Evolutionary conservation across 352 stramenopile genomes (phyloP).

Genomic region (Thalassiosira hispida): DNA sequence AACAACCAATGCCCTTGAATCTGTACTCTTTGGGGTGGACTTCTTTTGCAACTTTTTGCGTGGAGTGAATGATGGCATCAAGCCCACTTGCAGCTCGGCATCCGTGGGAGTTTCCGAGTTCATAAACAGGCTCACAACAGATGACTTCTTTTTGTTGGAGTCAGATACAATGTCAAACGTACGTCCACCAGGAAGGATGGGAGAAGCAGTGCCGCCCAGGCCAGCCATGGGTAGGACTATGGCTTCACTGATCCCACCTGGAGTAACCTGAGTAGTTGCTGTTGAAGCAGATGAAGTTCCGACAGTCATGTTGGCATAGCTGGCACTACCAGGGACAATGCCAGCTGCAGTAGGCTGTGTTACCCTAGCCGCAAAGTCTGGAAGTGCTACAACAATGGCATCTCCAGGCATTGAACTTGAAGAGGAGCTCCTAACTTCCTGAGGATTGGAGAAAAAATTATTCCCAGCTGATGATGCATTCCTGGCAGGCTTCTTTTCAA

Average conservation of each 20-base stretch:
- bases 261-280: conserved; percentile 20
- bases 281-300: neutral
- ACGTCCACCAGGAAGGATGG: conserved; percentile 70
- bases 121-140: conserved; percentile 58
- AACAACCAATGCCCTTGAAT: conserved; percentile 30
- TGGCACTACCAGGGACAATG: neutral
- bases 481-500: conserved; percentile 33
- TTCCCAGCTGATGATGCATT: neutral
- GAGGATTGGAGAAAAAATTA: conserved; percentile 29
- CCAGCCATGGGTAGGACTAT: conserved; percentile 65
- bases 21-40: neutral
- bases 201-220: conserved; percentile 25
- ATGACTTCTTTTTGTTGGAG: conserved; percentile 18
- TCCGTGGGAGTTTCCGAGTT: conserved; percentile 79
- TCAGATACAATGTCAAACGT: conserved; percentile 71
- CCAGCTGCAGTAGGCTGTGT: neutral
- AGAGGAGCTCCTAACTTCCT: conserved; percentile 3
- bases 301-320: neutral
- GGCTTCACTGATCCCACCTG: conserved; percentile 74
- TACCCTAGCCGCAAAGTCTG: conserved; percentile 56
- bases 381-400: conserved; percentile 61
- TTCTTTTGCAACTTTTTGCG: conserved; percentile 2
- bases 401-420: conserved; percentile 39
- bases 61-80: conserved; percentile 65
- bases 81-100: conserved; percentile 66